A percentile compares a stretch with the other conserved stretches of the same genome.
phyloP scores from a whole-genome alignment of 768 basidiomycete genomes.

The Pleurotus tuoliensis region DNA sequence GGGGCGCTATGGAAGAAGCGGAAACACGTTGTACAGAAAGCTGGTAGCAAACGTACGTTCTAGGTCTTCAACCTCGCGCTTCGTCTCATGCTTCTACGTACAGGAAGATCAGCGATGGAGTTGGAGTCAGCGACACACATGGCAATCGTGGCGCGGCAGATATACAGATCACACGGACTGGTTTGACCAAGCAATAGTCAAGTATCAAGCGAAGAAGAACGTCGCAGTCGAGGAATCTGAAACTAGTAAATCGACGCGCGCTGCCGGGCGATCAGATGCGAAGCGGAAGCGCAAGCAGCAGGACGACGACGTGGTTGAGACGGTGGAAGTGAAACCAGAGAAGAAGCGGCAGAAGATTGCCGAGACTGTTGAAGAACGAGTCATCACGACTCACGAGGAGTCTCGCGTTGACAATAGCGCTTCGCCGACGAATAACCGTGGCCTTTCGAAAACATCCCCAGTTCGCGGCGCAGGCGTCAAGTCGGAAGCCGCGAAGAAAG shows the following conservation, averaged over 20 bases:
- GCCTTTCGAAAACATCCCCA: too few relatives aligned
- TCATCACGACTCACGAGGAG: too few relatives aligned
- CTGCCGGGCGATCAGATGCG: not conserved
- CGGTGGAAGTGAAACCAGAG: not conserved
- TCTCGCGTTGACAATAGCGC: too few relatives aligned
- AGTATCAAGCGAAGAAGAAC: constrained; percentile 31
- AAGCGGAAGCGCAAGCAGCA: not conserved
- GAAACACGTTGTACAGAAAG: constrained; percentile 38
- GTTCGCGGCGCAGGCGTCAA: too few relatives aligned
- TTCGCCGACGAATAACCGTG: too few relatives aligned
- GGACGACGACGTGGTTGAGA: not conserved
- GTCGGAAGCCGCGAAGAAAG: too few relatives aligned
- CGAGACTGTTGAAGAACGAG: not conserved
- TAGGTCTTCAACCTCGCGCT: not conserved
- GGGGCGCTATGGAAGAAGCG: constrained; percentile 34
- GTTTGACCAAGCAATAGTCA: constrained; percentile 41
- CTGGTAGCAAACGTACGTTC: constrained; percentile 46
- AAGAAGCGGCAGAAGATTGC: not conserved
- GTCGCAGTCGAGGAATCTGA: constrained; percentile 11
- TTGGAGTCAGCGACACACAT: constrained; percentile 50
- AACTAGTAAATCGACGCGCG: too few relatives aligned
- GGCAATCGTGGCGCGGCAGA: constrained; percentile 63
- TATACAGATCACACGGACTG: constrained; percentile 40
- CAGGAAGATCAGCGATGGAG: constrained; percentile 41
- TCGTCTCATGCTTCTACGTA: not conserved